Conservation (phyloP, 306 rosid species). For the Malus sylvestris region DNA sequence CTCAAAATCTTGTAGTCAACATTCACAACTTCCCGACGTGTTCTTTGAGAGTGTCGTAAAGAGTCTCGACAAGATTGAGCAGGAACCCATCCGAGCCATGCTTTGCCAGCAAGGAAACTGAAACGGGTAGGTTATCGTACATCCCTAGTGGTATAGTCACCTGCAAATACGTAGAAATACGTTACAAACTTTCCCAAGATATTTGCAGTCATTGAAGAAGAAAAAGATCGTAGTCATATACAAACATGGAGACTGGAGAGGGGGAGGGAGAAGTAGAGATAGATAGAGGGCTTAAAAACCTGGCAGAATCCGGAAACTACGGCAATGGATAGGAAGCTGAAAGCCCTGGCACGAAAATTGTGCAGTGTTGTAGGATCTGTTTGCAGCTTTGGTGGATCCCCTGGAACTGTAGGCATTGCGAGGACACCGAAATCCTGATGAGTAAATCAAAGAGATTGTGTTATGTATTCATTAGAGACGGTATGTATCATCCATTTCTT, state of each 20-base stretch:
- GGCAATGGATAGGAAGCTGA: slow-evolving; percentile 72
- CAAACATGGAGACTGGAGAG: neutral
- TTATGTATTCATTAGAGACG: neutral
- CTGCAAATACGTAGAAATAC: slow-evolving; percentile 29
- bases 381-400: slow-evolving; percentile 71
- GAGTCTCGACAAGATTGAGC: slow-evolving; percentile 58
- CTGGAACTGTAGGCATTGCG: slow-evolving; percentile 75
- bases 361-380: slow-evolving; percentile 41
- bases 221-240: neutral
- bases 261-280: neutral
- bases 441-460: neutral
- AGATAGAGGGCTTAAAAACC: slow-evolving; percentile 28
- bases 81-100: slow-evolving; percentile 75
- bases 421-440: slow-evolving; percentile 78
- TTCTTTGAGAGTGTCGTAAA: slow-evolving; percentile 40
- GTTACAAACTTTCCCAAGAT: neutral
- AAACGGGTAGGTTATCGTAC: slow-evolving; percentile 54
- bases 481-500: neutral
- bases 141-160: slow-evolving; percentile 73
- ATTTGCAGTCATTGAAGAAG: neutral
- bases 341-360: slow-evolving; percentile 52
- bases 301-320: slow-evolving; percentile 90
- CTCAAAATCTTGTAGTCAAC: neutral
- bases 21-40: slow-evolving; percentile 10
- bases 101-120: slow-evolving; percentile 69